phyloP scores from a whole-genome alignment of 768 basidiomycete species.

The Amanita polypyramis region DNA sequence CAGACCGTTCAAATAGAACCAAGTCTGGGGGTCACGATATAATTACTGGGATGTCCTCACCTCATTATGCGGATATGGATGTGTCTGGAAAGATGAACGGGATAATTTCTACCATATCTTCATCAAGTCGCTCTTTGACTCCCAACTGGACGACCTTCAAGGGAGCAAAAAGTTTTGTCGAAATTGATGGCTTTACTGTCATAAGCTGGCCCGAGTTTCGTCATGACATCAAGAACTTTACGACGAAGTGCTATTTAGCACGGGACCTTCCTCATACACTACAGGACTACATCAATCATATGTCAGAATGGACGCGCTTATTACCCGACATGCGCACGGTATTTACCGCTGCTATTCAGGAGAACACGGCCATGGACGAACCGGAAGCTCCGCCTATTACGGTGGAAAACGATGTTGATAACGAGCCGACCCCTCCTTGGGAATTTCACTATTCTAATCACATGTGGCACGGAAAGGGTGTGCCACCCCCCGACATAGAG shows the following conservation, averaged over 20 bases:
- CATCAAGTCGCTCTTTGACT: neutral
- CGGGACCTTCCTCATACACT: slow-evolving; percentile 50
- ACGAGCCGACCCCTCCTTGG: slow-evolving; percentile 65
- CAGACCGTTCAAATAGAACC: neutral
- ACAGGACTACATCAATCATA: slow-evolving; percentile 56
- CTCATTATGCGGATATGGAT: neutral
- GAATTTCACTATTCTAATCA: slow-evolving; percentile 84
- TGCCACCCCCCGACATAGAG: slow-evolving; percentile 53
- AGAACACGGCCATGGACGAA: slow-evolving; percentile 59
- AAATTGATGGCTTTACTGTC: slow-evolving; percentile 23
- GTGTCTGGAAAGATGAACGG: neutral
- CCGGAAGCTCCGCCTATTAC: slow-evolving; percentile 57
- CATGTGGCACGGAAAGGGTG: slow-evolving; percentile 62
- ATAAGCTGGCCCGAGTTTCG: slow-evolving; percentile 29
- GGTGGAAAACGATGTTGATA: slow-evolving; percentile 59
- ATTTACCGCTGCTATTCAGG: slow-evolving; percentile 55
- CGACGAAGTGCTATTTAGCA: slow-evolving; percentile 23
- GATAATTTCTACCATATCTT: neutral
- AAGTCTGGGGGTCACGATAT: neutral
- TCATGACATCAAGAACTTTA: slow-evolving; percentile 22
- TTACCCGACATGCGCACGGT: slow-evolving; percentile 37
- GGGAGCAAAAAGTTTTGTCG: neutral
- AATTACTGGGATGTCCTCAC: neutral
- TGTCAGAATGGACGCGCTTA: slow-evolving; percentile 28
- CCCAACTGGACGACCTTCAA: neutral